phyloP scores from a whole-genome alignment of 2,329 filamentous ascomycete genomes.

The Pseudocercospora fijiensis region DNA sequence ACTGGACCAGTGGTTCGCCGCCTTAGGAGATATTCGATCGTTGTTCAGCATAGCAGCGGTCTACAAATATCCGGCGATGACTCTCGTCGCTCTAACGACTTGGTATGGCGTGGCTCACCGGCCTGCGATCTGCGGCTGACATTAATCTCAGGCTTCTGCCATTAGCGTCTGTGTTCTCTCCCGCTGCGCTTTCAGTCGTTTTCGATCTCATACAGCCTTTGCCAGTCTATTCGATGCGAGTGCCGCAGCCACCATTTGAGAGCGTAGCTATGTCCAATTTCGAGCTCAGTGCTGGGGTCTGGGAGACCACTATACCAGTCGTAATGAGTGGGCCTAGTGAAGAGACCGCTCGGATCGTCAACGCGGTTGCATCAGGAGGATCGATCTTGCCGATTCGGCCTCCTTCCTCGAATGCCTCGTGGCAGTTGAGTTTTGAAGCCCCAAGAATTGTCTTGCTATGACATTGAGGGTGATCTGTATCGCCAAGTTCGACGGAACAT shows the following conservation, averaged over 20 bases:
- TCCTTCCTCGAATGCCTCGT: slow-evolving; percentile 14
- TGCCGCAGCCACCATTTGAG: slow-evolving; percentile 15
- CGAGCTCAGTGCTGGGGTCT: not conserved
- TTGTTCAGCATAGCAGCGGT: slow-evolving; percentile 6
- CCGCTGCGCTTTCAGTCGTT: slow-evolving; percentile 12
- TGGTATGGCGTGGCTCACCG: slow-evolving; percentile 2
- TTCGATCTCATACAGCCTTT: slow-evolving; percentile 15
- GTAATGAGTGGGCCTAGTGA: slow-evolving; percentile 1
- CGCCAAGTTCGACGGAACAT: slow-evolving; percentile 10
- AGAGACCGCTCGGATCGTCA: slow-evolving; percentile 8
- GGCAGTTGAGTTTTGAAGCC: slow-evolving; percentile 8
- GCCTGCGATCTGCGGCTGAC: not conserved
- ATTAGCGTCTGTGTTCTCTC: slow-evolving; percentile 17
- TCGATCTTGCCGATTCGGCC: slow-evolving; percentile 15
- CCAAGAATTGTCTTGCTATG: slow-evolving; percentile 12
- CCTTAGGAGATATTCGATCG: slow-evolving; percentile 12
- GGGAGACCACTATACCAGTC: not conserved
- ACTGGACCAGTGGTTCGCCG: slow-evolving; percentile 20
- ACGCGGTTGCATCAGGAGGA: slow-evolving; percentile 11
- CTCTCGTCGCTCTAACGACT: slow-evolving; percentile 13
- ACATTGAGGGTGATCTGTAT: not conserved
- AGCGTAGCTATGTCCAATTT: slow-evolving; percentile 9
- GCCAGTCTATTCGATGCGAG: not conserved
- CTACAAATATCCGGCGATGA: slow-evolving; percentile 16
- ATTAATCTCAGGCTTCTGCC: slow-evolving; percentile 7